Base-by-base conservation (phyloP, 1,139 yeast species). In the Suzukiozyma palmioleophila region DNA sequence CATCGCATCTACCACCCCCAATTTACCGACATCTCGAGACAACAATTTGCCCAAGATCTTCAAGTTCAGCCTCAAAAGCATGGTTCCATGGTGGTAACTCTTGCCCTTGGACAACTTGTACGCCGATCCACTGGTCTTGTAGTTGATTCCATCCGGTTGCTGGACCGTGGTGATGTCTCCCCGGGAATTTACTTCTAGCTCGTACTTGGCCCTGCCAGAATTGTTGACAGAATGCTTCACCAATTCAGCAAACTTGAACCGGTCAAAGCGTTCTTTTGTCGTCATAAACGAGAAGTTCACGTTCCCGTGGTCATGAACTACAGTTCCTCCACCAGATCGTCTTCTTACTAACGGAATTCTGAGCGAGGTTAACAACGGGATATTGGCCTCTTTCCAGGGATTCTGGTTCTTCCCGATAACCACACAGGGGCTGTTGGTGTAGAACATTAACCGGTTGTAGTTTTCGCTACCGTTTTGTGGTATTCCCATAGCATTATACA, bases 371-470 rank as follows among this genome's bases (percentile, higher is more conserved):
- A 87, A 63, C n/a, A 79, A 53, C 0, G 80, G 76, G 3, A 92
- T 45, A 52, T 87, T 84, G 26, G 83, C 75, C 56, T 92, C 99
- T 43, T 81, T 77, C 90, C 94, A 92, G 1, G 97, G 95, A 49
- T 89, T 92, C 58, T 94, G 98, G 57, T 92, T 92, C 54, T 94
- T 87, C 0, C 98, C 98, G n/a, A 92, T 69, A 2, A 94, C 96
- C 26, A 90, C 90, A 59, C 96, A 87, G 0, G 94, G 88, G 1
- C 78, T 62, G 56, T 94, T 92, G 27, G 75, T 70, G 54, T 92
- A 94, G 43, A 92, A 72, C 47, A 89, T 57, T 25, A 92, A 63
- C 43, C 95, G 62, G 44, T 77, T 75, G 38, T 64, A 65, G 29
- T 53, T 56, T 31, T 41, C 39, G n/a, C 33, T 47, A 5, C 31